These are phyloP conservation scores for Epichloe baconii DNA, from an alignment of 2,329 filamentous ascomycete genomes.

Conservation along the genomic window DNA sequence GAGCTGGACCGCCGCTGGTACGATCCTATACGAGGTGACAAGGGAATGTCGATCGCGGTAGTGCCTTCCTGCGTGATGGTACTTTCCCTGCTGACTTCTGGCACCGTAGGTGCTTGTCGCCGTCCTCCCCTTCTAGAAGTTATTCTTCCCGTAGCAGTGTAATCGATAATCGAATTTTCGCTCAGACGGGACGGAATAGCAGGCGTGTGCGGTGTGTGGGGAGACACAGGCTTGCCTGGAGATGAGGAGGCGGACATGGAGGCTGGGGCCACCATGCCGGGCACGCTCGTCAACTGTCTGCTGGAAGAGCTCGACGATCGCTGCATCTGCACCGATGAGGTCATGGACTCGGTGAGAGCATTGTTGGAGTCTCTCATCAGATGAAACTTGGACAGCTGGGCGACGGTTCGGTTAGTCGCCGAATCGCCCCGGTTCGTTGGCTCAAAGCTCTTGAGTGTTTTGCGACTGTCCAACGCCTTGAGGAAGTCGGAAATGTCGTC, in stretches of 20 bases:
- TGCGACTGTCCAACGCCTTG: slow-evolving; percentile 75
- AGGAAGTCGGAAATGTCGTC: slow-evolving; percentile 91
- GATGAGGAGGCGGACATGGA: slow-evolving; percentile 79
- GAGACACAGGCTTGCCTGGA: slow-evolving; percentile 78
- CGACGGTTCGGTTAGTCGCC: slow-evolving; percentile 60
- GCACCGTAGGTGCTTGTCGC: slow-evolving; percentile 12
- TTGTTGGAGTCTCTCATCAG: slow-evolving; percentile 82
- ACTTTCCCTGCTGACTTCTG: slow-evolving; percentile 22
- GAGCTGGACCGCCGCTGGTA: slow-evolving; percentile 55
- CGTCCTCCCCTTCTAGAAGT: slow-evolving; percentile 18
- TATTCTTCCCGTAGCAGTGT: slow-evolving; percentile 17
- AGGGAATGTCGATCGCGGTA: slow-evolving; percentile 59
- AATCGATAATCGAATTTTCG: slow-evolving; percentile 60
- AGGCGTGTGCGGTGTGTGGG: slow-evolving; percentile 83
- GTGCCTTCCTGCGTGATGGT: slow-evolving; percentile 38
- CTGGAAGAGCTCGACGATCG: slow-evolving; percentile 66
- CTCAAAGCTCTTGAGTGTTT: slow-evolving; percentile 73
- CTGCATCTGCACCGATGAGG: slow-evolving; percentile 74
- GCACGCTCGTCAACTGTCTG: slow-evolving; percentile 44
- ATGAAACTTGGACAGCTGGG: slow-evolving; percentile 74
- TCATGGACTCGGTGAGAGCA: slow-evolving; percentile 82
- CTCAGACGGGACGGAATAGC: slow-evolving; percentile 88
- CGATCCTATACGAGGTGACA: slow-evolving; percentile 49
- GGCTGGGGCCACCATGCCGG: slow-evolving; percentile 56
- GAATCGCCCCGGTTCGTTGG: slow-evolving; percentile 52